A percentile compares a stretch with the other conserved stretches of the same genome.
These are phyloP conservation scores for Escallonia rubra DNA, from an alignment of 129 eudicot species.

Conservation along the genomic window DNA sequence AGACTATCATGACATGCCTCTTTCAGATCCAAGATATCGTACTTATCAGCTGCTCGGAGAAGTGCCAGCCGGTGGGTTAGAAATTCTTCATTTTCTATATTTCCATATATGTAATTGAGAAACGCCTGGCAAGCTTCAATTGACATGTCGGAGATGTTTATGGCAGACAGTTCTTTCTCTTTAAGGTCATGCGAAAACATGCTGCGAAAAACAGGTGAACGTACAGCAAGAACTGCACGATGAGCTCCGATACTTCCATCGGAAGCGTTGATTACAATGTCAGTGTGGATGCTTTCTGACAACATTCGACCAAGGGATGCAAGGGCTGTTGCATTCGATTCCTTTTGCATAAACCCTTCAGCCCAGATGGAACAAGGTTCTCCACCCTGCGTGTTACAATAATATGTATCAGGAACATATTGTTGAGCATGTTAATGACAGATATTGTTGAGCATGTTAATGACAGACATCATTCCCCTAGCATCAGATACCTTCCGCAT, in stretches of 20 bases:
- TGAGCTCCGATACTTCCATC: slow-evolving; percentile 82
- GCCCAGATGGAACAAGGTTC: slow-evolving; percentile 76
- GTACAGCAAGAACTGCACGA: slow-evolving; percentile 84
- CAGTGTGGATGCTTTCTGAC: slow-evolving; percentile 79
- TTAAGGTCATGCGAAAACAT: slow-evolving; percentile 87
- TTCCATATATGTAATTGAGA: slow-evolving; percentile 69
- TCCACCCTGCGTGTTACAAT: slow-evolving; percentile 41
- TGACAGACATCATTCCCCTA: too few relatives aligned
- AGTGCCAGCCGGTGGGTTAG: slow-evolving; percentile 66
- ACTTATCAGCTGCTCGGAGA: slow-evolving; percentile 89
- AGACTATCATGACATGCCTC: slow-evolving; percentile 85
- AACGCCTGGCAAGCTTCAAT: slow-evolving; percentile 69
- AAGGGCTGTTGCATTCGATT: slow-evolving; percentile 54
- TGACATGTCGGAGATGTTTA: slow-evolving; percentile 89
- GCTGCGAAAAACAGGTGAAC: slow-evolving; percentile 86
- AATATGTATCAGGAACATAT: too few relatives aligned
- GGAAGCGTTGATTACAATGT: slow-evolving; percentile 65
- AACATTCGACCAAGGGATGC: slow-evolving; percentile 72
- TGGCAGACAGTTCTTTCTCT: slow-evolving; percentile 73
- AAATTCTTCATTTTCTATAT: slow-evolving; percentile 54
- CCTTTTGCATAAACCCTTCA: slow-evolving; percentile 41
- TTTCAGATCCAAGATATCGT: slow-evolving; percentile 72
- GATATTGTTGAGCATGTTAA: too few relatives aligned
- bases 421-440: too few relatives aligned
- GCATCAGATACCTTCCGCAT: too few relatives aligned